Evolutionary conservation across 306 rosid species (phyloP).

Genomic region (Begonia masoniana): DNA sequence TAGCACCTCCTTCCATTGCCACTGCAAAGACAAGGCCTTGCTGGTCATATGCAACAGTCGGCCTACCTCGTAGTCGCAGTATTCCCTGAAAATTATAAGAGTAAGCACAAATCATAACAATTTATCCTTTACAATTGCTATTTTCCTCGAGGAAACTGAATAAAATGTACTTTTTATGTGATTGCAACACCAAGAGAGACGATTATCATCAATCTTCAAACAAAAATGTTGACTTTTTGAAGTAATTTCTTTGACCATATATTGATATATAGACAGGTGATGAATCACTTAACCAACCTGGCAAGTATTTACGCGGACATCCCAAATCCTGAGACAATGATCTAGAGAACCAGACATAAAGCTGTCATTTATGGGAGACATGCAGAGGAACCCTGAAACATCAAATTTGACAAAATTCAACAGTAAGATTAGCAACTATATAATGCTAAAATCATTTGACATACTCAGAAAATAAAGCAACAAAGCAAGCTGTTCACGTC

Average conservation of each 20-base stretch:
- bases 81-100: slow-evolving; percentile 66
- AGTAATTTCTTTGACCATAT: too few relatives aligned
- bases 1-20: slow-evolving; percentile 99
- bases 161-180: too few relatives aligned
- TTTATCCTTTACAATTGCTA: slow-evolving; percentile 1
- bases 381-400: slow-evolving; percentile 68
- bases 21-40: slow-evolving; percentile 98
- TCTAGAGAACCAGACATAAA: slow-evolving; percentile 98
- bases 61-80: slow-evolving; percentile 81
- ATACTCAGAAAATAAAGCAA: background rate
- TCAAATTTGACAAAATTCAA: slow-evolving; percentile 5
- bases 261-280: too few relatives aligned
- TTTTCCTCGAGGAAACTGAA: too few relatives aligned
- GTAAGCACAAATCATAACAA: slow-evolving; percentile 35
- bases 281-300: slow-evolving; percentile 39
- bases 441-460: background rate
- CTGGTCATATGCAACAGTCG: slow-evolving; percentile 95
- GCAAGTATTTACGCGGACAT: slow-evolving; percentile 95
- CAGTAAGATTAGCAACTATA: background rate
- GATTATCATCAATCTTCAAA: too few relatives aligned
- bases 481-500: too few relatives aligned
- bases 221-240: too few relatives aligned
- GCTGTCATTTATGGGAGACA: slow-evolving; percentile 97
- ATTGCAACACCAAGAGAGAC: too few relatives aligned
- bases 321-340: slow-evolving; percentile 93